Conservation (phyloP, 495 filamentous ascomycete genomes). For the Neurospora pannonica region DNA sequence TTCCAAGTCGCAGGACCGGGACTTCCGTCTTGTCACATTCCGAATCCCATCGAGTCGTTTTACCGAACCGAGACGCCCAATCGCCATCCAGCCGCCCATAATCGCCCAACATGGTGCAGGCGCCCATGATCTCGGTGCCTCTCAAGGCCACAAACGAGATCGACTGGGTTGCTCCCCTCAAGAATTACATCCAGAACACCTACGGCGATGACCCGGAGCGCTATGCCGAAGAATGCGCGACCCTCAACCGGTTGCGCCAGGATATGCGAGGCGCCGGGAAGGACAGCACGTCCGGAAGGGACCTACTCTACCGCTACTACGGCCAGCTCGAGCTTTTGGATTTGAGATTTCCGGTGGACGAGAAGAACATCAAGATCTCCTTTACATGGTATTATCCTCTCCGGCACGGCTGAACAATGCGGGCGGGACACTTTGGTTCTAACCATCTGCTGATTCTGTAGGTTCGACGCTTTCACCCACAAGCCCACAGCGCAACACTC, state of each 20-base stretch:
- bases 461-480: conserved; percentile 98
- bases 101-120: conserved; percentile 51
- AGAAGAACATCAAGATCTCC: conserved; percentile 96
- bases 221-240: conserved; percentile 88
- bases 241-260: conserved; percentile 92
- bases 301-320: conserved; percentile 94
- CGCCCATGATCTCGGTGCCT: conserved; percentile 87
- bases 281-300: conserved; percentile 88
- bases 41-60: background rate
- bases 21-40: background rate
- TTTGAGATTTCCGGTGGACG: conserved; percentile 91
- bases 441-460: conserved; percentile 26
- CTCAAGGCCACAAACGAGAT: conserved; percentile 99
- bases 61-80: background rate
- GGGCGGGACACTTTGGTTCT: conserved; percentile 4
- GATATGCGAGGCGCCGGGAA: conserved; percentile 98
- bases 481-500: conserved; percentile 94
- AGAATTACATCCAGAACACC: conserved; percentile 82
- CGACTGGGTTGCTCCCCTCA: conserved; percentile 92
- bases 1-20: background rate
- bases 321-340: conserved; percentile 93
- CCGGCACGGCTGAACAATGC: background rate
- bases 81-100: background rate
- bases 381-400: conserved; percentile 75
- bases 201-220: conserved; percentile 96